Evolutionary conservation across 352 stramenopile genomes (phyloP).

Genomic region (Globisporangium splendens): DNA sequence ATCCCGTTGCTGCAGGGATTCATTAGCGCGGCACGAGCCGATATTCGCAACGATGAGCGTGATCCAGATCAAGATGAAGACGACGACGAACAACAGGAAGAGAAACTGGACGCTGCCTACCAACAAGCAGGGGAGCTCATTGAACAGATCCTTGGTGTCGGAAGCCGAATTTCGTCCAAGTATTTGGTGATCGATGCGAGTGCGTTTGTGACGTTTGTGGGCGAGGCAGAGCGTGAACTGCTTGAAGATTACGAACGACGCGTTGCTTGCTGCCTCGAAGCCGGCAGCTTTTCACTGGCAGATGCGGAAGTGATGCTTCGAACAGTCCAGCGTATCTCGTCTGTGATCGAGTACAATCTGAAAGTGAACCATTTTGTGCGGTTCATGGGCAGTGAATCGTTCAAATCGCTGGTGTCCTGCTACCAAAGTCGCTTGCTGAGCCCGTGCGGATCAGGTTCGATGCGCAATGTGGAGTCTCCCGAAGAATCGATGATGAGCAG

Average conservation of each 20-base stretch:
- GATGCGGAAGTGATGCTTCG: constrained; percentile 59
- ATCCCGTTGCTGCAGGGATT: constrained; percentile 61
- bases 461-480: constrained; percentile 14
- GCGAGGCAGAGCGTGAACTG: constrained; percentile 52
- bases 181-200: constrained; percentile 52
- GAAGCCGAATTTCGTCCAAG: constrained; percentile 55
- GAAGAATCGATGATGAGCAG: constrained; percentile 18
- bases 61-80: constrained; percentile 20
- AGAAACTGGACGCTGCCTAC: background rate
- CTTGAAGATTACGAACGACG: constrained; percentile 58
- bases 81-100: constrained; percentile 11
- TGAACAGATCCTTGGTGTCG: constrained; percentile 57
- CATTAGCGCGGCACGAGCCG: constrained; percentile 34
- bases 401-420: constrained; percentile 71
- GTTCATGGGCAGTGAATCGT: constrained; percentile 80
- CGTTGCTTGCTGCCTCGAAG: constrained; percentile 53
- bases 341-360: constrained; percentile 68
- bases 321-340: constrained; percentile 51
- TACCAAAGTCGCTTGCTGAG: constrained; percentile 76
- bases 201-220: constrained; percentile 64
- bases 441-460: constrained; percentile 37
- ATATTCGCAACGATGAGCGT: constrained; percentile 25
- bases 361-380: constrained; percentile 86
- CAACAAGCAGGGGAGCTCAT: constrained; percentile 49
- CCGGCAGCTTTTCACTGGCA: constrained; percentile 59